Evolutionary conservation across 768 basidiomycete genomes (phyloP), one percentile per base, ranked within the genome.

Genomic region (Tricholomella constricta): DNA sequence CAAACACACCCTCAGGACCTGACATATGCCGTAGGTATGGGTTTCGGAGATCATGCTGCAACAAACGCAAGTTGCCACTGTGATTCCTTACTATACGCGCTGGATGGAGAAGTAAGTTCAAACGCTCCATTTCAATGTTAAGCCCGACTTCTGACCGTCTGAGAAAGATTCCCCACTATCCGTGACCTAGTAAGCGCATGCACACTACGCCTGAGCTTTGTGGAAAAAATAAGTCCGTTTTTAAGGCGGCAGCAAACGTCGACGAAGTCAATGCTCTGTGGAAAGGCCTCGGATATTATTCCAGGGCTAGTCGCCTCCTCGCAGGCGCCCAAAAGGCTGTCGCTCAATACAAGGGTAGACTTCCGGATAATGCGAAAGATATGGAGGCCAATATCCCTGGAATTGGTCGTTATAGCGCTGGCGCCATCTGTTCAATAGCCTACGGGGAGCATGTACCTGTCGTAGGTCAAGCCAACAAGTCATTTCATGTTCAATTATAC

Each of bases 11-110:
- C n/a, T n/a, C n/a, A n/a, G n/a, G 37, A 27, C 25, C 35, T 53
- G 19, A 27, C 44, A 20, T 48, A 29, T 47, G 22, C 23, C 25
- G 14, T 59, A 90, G 90, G 89, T 93, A 22, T 92, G 91, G 89
- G 78, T 94, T 20, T 91, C 87, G 12, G 93, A 98, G 72, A 86
- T 97, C 52, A 97, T 97, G 95, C 78, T 95, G 2, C 95, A 98
- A 69, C 95, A 98, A 70, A 98, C 95, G 0, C 94, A 96, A 67
- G 94, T 97, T 29, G 79, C 72, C 4, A 94, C 93, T 1, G 94
- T 96, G n/a, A 93, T 95, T 60, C 90, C 90, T 1, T 98, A 97
- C 70, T 98, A 91, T 69, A 85, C 82, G 47, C 79, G 80, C 20
- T 98, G 94, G 94, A 91, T 95, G 79, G 73, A 76, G 59, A 86